Base-by-base conservation (phyloP, 1,284 basidiomycete genomes). In the Ceratobasidium sp. region DNA sequence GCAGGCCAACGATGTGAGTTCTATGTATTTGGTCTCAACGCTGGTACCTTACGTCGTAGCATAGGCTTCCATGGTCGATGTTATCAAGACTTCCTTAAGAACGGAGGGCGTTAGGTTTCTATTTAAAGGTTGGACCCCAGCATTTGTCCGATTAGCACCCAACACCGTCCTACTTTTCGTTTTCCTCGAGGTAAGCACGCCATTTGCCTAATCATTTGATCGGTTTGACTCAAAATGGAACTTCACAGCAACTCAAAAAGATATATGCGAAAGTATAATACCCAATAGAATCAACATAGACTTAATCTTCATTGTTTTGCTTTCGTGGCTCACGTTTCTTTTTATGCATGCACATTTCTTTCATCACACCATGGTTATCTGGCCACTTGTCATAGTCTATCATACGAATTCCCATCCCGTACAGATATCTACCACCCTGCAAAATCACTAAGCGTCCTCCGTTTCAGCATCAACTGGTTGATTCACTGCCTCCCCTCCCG, bases 101-200 rank as follows among this genome's bases (percentile, higher is more conserved):
- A 75, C 75, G 24, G 79, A 80, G 75, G 86, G 86, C 0, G 82
- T 84, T 14, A 79, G 80, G 17, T 87, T 87, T 82, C 78, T 87
- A 51, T 86, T 87, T 81, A 82, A 85, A 71, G 86, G 86, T n/a
- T 87, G 86, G 86, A 82, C 85, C 9, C 86, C 86, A 4, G 84
- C 86, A 27, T 71, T 78, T 82, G 82, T 84, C 69, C 82, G 84
- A 17, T 79, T 85, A 29, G 84, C 83, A 8, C 84, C 84, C 22
- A 84, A 84, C 75, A 84, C 84, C 31, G 82, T 78, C 2, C 63
- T 78, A 15, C 74, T 78, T 11, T 78, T 78, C 60, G 77, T 78
- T 24, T 75, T 78, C 67, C 74, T 78, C n/a, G 78, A 78, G 76
- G 77, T 77, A 62, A 33, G 63, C 60, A 24, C 22, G 22, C 36